Percentiles rank a stretch among this genome's conserved stretches.
Evolutionary conservation across 352 stramenopile genomes (phyloP).

Genomic region (Phytophthora ohioensis): DNA sequence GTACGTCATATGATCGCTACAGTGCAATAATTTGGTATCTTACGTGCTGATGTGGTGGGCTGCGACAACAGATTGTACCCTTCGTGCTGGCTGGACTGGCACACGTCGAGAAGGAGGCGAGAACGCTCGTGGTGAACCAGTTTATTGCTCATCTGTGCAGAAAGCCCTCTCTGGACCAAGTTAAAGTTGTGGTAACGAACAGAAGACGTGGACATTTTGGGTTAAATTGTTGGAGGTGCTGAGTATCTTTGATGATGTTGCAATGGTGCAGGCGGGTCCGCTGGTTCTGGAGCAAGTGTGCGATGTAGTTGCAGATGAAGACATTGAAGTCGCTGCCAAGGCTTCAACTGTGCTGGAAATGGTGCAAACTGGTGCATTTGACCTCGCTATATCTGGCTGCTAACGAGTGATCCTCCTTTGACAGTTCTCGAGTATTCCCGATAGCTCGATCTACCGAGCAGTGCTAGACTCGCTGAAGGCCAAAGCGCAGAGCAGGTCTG

Average conservation of each 20-base stretch:
- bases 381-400: conserved; percentile 2
- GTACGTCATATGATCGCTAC: conserved; percentile 31
- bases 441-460: conserved; percentile 51
- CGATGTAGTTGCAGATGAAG: conserved; percentile 67
- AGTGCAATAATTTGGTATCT: conserved; percentile 12
- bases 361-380: conserved; percentile 37
- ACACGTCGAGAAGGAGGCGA: conserved; percentile 68
- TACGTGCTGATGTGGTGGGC: neutral
- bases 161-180: conserved; percentile 59
- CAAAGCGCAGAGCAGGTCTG: conserved; percentile 60
- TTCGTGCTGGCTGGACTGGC: conserved; percentile 76
- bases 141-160: conserved; percentile 70
- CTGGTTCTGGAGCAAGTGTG: conserved; percentile 68
- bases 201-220: neutral
- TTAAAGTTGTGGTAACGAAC: conserved; percentile 53
- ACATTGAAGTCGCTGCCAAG: conserved; percentile 75
- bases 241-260: conserved; percentile 9
- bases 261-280: conserved; percentile 52
- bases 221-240: neutral
- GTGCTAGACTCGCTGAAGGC: conserved; percentile 61
- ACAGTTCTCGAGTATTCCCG: conserved; percentile 56
- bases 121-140: conserved; percentile 75
- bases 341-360: conserved; percentile 67
- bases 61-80: conserved; percentile 60
- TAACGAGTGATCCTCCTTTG: neutral